These are phyloP conservation scores for Lathyrus oleraceus DNA, from an alignment of 306 rosid genomes.

Conservation along the genomic window DNA sequence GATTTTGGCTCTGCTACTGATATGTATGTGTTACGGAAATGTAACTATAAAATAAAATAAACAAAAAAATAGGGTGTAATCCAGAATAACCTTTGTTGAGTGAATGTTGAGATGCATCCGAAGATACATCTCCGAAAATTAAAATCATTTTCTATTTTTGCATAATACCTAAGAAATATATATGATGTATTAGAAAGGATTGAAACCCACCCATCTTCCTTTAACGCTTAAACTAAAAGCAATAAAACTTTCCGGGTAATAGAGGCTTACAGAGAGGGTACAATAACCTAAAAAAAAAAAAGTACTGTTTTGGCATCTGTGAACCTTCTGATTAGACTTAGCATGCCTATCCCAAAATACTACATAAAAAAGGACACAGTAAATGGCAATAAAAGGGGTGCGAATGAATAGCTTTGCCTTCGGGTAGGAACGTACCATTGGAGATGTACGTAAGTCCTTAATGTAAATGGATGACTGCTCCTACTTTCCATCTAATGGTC, in stretches of 20 bases:
- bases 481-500: not conserved
- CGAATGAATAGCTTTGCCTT: not conserved
- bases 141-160: too few species aligned
- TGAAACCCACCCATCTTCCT: not conserved
- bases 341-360: not conserved
- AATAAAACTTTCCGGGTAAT: constrained; percentile 8
- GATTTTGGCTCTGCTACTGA: too few species aligned
- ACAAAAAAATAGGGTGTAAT: too few species aligned
- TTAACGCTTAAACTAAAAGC: constrained; percentile 18
- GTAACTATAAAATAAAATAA: too few species aligned
- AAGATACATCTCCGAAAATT: too few species aligned
- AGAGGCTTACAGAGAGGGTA: not conserved
- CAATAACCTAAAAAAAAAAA: not conserved
- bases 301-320: not conserved
- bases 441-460: not conserved
- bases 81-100: too few species aligned
- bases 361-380: not conserved
- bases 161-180: too few species aligned
- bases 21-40: too few species aligned
- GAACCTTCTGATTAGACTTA: not conserved
- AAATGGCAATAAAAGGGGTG: constrained; percentile 20
- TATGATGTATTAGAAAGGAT: too few species aligned
- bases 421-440: not conserved
- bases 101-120: too few species aligned
- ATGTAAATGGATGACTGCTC: not conserved